Percentiles rank a stretch among this genome's conserved stretches.
Evolutionary conservation across 2,329 filamentous ascomycete species (phyloP).

Genomic region (Hymenoscyphus scutula): DNA sequence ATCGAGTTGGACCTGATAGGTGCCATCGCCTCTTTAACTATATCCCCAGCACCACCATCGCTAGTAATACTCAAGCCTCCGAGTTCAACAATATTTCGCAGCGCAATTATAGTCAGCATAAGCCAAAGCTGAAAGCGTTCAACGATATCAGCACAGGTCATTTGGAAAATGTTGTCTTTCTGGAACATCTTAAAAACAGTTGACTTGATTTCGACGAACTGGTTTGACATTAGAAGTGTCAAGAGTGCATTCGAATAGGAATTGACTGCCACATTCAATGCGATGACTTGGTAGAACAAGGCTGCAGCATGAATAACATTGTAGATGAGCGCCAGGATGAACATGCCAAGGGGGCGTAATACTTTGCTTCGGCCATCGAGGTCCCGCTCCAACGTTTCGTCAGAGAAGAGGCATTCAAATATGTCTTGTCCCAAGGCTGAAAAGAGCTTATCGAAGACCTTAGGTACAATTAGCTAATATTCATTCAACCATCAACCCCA

Average conservation of each 20-base stretch:
- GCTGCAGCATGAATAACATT: conserved; percentile 84
- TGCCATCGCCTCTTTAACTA: conserved; percentile 50
- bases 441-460: conserved; percentile 85
- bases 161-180: conserved; percentile 94
- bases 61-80: conserved; percentile 68
- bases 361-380: conserved; percentile 88
- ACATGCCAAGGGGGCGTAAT: conserved; percentile 85
- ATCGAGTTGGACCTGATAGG: conserved; percentile 70
- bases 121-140: conserved; percentile 97
- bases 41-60: conserved; percentile 45
- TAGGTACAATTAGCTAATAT: conserved; percentile 81
- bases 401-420: conserved; percentile 90
- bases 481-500: not conserved
- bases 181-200: conserved; percentile 99
- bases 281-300: conserved; percentile 96
- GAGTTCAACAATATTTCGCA: conserved; percentile 94
- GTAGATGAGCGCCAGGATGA: conserved; percentile 80
- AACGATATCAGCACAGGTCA: conserved; percentile 94
- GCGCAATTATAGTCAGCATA: conserved; percentile 93
- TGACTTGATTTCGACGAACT: conserved; percentile 98
- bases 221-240: conserved; percentile 90
- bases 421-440: conserved; percentile 94
- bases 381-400: conserved; percentile 86
- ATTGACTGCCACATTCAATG: conserved; percentile 95
- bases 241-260: conserved; percentile 96